These are phyloP conservation scores for Didymellaceae sp. DNA, from an alignment of 2,329 filamentous ascomycete species.

Conservation along the genomic window DNA sequence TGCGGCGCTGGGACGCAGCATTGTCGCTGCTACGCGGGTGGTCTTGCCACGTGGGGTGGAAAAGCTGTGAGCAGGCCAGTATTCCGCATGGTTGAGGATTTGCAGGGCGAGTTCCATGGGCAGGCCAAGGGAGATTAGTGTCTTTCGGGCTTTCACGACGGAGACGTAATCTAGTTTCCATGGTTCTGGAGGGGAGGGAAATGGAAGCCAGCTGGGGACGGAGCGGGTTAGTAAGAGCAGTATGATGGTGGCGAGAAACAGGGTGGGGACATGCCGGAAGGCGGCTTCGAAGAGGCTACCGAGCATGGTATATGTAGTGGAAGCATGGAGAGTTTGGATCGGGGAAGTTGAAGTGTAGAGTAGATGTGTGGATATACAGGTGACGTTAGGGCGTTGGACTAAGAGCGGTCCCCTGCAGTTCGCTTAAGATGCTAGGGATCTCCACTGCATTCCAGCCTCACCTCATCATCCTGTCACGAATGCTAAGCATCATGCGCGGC, in stretches of 20 bases:
- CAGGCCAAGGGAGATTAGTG: constrained; percentile 30
- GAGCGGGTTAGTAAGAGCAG: background rate
- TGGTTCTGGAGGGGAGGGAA: background rate
- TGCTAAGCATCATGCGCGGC: no score
- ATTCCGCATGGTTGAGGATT: constrained; percentile 36
- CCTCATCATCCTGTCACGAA: no score
- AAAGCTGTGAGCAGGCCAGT: constrained; percentile 29
- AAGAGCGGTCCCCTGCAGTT: no score
- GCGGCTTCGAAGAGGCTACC: background rate
- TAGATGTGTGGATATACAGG: no score
- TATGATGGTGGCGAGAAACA: background rate
- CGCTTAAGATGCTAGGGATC: no score
- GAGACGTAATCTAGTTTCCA: constrained; percentile 27
- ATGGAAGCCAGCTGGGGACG: background rate
- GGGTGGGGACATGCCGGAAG: background rate
- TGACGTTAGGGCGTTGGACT: no score
- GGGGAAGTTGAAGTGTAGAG: no score
- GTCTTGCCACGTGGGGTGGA: background rate
- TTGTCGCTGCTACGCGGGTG: constrained; percentile 4
- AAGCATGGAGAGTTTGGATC: no score
- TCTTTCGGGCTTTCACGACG: constrained; percentile 29
- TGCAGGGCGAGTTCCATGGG: constrained; percentile 41
- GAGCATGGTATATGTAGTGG: no score
- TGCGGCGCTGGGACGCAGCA: constrained; percentile 14
- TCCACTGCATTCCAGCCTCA: no score